Evolutionary conservation across 192 early-diverging fungal genomes (phyloP).

Genomic region (Martensiomyces pterosporus): DNA sequence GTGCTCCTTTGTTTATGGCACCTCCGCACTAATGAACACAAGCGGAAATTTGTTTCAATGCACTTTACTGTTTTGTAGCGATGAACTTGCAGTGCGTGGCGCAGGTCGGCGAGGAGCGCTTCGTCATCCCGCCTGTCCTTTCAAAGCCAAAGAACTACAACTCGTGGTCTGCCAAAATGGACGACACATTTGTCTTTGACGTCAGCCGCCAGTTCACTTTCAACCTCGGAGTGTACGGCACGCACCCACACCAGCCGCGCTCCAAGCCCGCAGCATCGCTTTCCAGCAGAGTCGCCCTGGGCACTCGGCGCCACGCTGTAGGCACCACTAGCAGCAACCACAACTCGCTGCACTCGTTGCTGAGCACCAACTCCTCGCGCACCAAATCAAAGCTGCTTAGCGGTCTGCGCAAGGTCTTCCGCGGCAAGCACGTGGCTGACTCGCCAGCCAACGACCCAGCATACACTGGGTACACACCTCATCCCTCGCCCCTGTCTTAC

Average conservation of each 20-base stretch:
- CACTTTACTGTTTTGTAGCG: constrained; percentile 9
- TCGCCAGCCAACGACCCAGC: constrained; percentile 24
- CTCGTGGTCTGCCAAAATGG: constrained; percentile 39
- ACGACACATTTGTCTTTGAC: constrained; percentile 52
- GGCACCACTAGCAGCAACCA: constrained; percentile 15
- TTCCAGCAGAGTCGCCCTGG: constrained; percentile 22
- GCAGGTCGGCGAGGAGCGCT: constrained; percentile 41
- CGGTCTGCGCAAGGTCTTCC: constrained; percentile 45
- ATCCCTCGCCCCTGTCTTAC: neutral
- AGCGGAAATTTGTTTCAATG: no score
- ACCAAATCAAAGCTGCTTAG: constrained; percentile 34
- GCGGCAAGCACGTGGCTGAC: constrained; percentile 28
- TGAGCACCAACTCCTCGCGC: constrained; percentile 22
- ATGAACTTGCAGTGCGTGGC: constrained; percentile 50
- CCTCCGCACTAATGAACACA: neutral
- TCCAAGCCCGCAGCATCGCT: constrained; percentile 4
- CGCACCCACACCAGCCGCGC: constrained; percentile 18
- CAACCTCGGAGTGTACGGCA: constrained; percentile 42
- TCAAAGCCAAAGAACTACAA: constrained; percentile 30
- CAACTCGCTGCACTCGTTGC: constrained; percentile 36
- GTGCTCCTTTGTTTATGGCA: neutral
- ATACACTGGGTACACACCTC: constrained; percentile 18
- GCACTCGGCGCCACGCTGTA: constrained; percentile 14
- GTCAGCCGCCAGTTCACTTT: constrained; percentile 45
- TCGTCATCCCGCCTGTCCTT: constrained; percentile 43